These are phyloP conservation scores for Periconia macrospinosa DNA, from an alignment of 2,329 filamentous ascomycete genomes.

Conservation along the genomic window DNA sequence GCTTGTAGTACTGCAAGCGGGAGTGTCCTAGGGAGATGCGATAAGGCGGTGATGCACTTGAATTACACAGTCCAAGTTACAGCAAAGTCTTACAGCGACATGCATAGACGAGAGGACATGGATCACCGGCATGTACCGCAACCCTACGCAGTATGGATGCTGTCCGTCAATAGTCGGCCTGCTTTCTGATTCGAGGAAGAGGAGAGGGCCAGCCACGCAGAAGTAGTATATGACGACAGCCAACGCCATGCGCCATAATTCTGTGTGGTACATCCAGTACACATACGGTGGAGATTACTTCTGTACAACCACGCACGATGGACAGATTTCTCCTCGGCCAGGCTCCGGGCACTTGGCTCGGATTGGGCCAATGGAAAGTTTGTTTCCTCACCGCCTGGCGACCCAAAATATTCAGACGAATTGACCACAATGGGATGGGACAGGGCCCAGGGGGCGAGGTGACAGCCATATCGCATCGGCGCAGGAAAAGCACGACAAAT, in stretches of 20 bases:
- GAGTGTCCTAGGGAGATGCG: constrained; percentile 14
- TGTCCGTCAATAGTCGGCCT: not conserved
- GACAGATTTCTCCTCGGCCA: not conserved
- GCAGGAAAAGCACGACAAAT: not conserved
- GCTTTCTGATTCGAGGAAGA: not conserved
- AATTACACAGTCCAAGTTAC: constrained; percentile 2
- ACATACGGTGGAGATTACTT: too few species aligned
- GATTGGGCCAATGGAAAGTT: not conserved
- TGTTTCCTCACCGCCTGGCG: not conserved
- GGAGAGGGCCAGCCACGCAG: too few species aligned
- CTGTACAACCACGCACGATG: not conserved
- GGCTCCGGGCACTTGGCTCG: not conserved
- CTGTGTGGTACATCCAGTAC: not conserved
- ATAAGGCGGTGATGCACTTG: constrained; percentile 24
- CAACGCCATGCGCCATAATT: not conserved
- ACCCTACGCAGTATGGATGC: not conserved
- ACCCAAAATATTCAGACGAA: not conserved
- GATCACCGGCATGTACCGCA: not conserved
- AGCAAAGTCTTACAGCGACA: not conserved
- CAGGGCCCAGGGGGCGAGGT: not conserved
- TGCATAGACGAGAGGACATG: not conserved
- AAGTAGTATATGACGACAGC: not conserved
- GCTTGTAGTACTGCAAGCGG: not conserved
- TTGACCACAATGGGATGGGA: not conserved
- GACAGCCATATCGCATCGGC: not conserved